These are phyloP conservation scores for Isatis tinctoria DNA, from an alignment of 345 rosid species.

Conservation along the genomic window DNA sequence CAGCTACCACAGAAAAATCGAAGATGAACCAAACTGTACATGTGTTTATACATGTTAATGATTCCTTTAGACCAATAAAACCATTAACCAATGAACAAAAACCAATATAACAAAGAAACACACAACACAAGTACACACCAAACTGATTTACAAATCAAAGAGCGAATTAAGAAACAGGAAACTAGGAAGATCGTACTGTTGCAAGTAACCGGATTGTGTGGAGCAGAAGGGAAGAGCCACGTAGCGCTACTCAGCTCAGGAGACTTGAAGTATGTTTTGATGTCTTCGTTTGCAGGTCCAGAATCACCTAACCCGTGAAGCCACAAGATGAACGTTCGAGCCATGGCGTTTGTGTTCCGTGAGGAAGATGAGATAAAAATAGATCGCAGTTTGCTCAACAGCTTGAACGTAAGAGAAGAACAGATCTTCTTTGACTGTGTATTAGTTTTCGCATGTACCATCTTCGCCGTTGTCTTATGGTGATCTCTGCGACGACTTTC, in stretches of 20 bases:
- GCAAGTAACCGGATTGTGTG: constrained; percentile 61
- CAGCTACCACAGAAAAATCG: not conserved
- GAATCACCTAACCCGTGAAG: constrained; percentile 87
- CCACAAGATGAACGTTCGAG: constrained; percentile 69
- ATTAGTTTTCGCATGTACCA: not conserved
- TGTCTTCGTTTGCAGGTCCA: constrained; percentile 84
- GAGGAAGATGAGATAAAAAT: constrained; percentile 27
- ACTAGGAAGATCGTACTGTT: constrained; percentile 31
- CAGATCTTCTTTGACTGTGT: not conserved
- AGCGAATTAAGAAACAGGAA: not conserved
- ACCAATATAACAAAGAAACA: not conserved
- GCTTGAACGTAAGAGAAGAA: not conserved
- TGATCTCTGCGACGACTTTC: constrained; percentile 7
- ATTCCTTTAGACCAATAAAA: not conserved
- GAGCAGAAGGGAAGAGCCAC: constrained; percentile 92
- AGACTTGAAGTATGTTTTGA: constrained; percentile 60
- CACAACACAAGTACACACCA: not conserved
- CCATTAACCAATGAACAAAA: not conserved
- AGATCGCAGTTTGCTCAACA: constrained; percentile 14
- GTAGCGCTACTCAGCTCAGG: constrained; percentile 51
- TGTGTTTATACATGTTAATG: not conserved
- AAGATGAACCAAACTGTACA: not conserved
- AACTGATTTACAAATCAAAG: not conserved
- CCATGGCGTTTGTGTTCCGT: constrained; percentile 30
- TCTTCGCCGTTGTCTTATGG: too few relatives aligned